A percentile compares a stretch with the other conserved stretches of the same genome.
These are phyloP conservation scores for Xenoacremonium recifei DNA, from an alignment of 2,329 filamentous ascomycete genomes.

Conservation along the genomic window DNA sequence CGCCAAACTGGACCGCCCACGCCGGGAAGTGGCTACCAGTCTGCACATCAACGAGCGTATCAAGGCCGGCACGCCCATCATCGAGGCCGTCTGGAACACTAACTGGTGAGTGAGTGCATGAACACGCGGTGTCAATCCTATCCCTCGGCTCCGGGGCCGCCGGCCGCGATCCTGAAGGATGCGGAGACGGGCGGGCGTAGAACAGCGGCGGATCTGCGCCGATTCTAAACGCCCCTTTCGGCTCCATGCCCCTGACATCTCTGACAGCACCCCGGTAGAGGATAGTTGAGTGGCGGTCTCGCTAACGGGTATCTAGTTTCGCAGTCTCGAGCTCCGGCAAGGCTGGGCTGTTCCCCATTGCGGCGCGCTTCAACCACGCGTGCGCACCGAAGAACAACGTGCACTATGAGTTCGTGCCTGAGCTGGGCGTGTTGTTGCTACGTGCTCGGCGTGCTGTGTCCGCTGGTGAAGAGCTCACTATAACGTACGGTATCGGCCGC, in stretches of 20 bases:
- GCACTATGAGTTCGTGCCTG: constrained; percentile 39
- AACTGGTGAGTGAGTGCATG: constrained; percentile 52
- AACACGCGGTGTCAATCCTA: no score
- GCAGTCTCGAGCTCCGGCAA: constrained; percentile 22
- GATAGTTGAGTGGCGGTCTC: no score
- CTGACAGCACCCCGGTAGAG: no score
- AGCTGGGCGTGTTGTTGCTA: no score
- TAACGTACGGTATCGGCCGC: constrained; percentile 43
- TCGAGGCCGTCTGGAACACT: constrained; percentile 41
- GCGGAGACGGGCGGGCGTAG: no score
- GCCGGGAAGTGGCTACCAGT: constrained; percentile 33
- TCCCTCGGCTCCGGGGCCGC: no score
- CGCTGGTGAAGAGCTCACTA: constrained; percentile 49
- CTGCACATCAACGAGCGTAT: constrained; percentile 36
- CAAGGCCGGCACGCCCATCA: constrained; percentile 24
- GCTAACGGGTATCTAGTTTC: constrained; percentile 16
- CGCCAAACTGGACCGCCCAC: constrained; percentile 28
- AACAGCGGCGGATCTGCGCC: no score
- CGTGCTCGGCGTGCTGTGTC: no score
- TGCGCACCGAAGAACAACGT: constrained; percentile 45
- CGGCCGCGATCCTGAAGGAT: no score
- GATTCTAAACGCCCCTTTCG: no score
- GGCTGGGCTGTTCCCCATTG: constrained; percentile 47
- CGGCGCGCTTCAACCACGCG: constrained; percentile 59
- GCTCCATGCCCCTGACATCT: no score